A percentile compares a stretch with the other conserved stretches of the same genome.
phyloP scores from a whole-genome alignment of 2,329 filamentous ascomycete species.

The Aspergillus sp. region DNA sequence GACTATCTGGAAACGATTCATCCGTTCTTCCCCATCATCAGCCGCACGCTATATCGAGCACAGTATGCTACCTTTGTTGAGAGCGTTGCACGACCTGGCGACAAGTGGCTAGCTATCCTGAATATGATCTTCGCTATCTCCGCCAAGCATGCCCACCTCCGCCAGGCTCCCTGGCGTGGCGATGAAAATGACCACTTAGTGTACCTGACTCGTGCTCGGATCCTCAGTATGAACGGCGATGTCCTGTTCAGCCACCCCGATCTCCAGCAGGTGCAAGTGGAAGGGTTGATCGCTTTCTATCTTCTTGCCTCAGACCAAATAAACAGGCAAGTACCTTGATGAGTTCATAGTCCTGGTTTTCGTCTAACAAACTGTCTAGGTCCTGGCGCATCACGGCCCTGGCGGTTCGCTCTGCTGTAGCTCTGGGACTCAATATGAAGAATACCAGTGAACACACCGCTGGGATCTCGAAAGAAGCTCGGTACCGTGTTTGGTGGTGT shows the following conservation, averaged over 20 bases:
- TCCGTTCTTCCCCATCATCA: conserved; percentile 45
- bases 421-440: conserved; percentile 45
- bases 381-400: conserved; percentile 43
- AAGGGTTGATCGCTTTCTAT: conserved; percentile 44
- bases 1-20: conserved; percentile 43
- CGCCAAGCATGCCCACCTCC: conserved; percentile 42
- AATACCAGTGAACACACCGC: conserved; percentile 37
- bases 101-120: conserved; percentile 45
- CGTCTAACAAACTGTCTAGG: conserved; percentile 18
- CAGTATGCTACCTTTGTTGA: conserved; percentile 42
- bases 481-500: conserved; percentile 48
- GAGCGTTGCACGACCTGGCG: conserved; percentile 31
- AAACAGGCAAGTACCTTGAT: conserved; percentile 37
- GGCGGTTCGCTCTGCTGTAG: conserved; percentile 42
- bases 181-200: conserved; percentile 43
- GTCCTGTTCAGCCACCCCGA: conserved; percentile 43
- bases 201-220: conserved; percentile 43
- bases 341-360: neutral
- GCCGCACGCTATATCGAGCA: conserved; percentile 36
- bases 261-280: conserved; percentile 46
- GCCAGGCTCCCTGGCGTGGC: conserved; percentile 41
- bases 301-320: conserved; percentile 42
- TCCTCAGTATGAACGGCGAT: conserved; percentile 42
- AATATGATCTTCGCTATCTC: conserved; percentile 48
- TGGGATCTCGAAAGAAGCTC: conserved; percentile 41